These are phyloP conservation scores for Amniculicola lignicola DNA, from an alignment of 495 filamentous ascomycete species.

Conservation along the genomic window DNA sequence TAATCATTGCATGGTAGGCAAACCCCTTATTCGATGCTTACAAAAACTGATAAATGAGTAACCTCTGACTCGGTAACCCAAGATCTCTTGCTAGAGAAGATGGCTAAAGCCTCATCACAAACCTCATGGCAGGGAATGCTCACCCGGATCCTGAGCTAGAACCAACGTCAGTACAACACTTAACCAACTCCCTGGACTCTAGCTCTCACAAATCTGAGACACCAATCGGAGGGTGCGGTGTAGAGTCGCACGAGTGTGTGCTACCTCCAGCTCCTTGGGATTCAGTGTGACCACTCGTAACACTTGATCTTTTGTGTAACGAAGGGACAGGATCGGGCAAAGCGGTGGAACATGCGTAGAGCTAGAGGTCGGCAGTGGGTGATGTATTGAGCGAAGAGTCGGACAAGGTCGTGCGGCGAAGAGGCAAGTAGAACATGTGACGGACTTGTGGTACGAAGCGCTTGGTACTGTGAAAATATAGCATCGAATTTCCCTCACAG, in stretches of 20 bases:
- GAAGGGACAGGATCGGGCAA: conserved; percentile 10
- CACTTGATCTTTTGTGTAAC: conserved; percentile 1
- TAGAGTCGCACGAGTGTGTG: conserved; percentile 4
- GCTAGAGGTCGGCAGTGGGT: background rate
- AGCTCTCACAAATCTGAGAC: conserved; percentile 9
- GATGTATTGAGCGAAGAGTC: background rate
- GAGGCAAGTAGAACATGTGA: background rate
- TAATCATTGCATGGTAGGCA: no score
- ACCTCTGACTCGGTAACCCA: background rate
- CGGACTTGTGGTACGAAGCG: conserved; percentile 5
- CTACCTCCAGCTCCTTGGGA: background rate
- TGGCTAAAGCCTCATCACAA: background rate
- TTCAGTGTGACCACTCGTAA: background rate
- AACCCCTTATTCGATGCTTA: background rate
- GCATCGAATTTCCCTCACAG: background rate
- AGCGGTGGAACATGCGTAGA: conserved; percentile 28
- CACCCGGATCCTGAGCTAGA: background rate
- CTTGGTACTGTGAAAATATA: background rate
- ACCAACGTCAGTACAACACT: conserved; percentile 19
- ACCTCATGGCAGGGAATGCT: background rate
- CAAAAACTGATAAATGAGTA: background rate
- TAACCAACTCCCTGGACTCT: conserved; percentile 1
- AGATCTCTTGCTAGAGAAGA: background rate
- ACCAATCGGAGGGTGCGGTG: conserved; percentile 26
- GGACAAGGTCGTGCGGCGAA: conserved; percentile 4